Base-by-base conservation (phyloP, 1,284 basidiomycete genomes). In the Grifola frondosa region DNA sequence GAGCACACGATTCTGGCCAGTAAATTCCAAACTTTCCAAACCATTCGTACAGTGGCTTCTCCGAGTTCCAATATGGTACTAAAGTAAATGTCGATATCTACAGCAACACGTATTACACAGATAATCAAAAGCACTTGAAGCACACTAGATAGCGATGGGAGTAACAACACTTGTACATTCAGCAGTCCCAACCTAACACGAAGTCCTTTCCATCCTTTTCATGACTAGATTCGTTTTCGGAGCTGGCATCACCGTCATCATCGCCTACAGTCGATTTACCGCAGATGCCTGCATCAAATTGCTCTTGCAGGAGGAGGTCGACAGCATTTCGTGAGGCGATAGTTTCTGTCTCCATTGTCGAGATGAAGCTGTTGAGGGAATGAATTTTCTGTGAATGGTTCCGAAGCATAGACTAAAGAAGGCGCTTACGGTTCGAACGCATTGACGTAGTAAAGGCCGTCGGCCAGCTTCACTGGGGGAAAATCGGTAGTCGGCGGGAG, bases 321-420 rank as follows among this genome's bases (percentile, higher is more conserved):
- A 91, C 88, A 20, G 86, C 75, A 60, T 97, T 96, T 28, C 91
- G 81, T 0, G 89, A 81, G 0, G 89, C 76, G 29, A 97, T 68
- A 0, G 90, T 94, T 64, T 91, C 84, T 0, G 94, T 96, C 66
- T 97, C 93, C 93, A 97, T 95, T 8, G 87, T 88, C 11, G 83
- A 87, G 34, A 90, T 85, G 56, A 88, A 75, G 30, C 87, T 88
- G 48, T 6, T 41, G 11, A 28, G 26, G 28, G n/a, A 34, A 28
- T 37, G 7, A 30, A 33, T n/a, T 6, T 23, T 56, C 30, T 56
- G 48, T 17, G 35, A 10, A 12, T 17, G 16, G n/a, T 10, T 17
- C 7, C 25, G 30, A 19, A 33, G 49, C 33, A 40, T 35, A 16
- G 20, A 19, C 30, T 29, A 25, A 17, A 33, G 15, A 29, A 4